These are phyloP conservation scores for Colletotrichum phormii DNA, from an alignment of 2,329 filamentous ascomycete genomes.

Conservation along the genomic window DNA sequence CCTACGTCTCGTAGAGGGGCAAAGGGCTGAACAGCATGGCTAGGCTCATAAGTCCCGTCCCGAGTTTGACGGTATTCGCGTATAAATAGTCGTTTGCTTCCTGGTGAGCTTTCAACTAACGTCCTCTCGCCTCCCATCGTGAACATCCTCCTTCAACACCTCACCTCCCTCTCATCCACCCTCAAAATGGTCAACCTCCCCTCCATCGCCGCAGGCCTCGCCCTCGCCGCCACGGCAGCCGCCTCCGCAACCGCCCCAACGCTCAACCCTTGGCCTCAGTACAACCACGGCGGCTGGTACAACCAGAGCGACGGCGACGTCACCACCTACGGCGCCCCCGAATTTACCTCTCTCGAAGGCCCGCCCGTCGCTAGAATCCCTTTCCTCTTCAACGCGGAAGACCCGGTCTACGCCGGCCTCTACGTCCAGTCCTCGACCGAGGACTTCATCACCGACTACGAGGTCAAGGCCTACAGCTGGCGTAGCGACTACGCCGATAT, in stretches of 20 bases:
- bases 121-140: background rate
- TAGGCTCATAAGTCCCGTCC: background rate
- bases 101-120: background rate
- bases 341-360: too few relatives aligned
- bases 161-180: background rate
- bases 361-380: background rate
- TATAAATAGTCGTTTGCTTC: background rate
- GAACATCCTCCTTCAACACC: background rate
- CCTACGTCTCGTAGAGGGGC: too few relatives aligned
- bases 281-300: background rate
- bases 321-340: background rate
- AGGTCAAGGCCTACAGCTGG: background rate
- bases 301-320: background rate
- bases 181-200: conserved; percentile 1
- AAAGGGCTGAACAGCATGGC: too few relatives aligned
- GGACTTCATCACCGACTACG: conserved; percentile 18
- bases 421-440: conserved; percentile 4
- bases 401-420: background rate
- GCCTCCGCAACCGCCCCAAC: background rate
- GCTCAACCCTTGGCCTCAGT: conserved; percentile 9
- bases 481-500: too few relatives aligned
- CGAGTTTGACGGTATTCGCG: background rate
- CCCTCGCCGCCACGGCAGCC: background rate
- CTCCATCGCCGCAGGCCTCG: background rate
- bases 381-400: conserved; percentile 4